phyloP scores from a whole-genome alignment of 805 yeast species.

The Ogataea trehaloabstinens region DNA sequence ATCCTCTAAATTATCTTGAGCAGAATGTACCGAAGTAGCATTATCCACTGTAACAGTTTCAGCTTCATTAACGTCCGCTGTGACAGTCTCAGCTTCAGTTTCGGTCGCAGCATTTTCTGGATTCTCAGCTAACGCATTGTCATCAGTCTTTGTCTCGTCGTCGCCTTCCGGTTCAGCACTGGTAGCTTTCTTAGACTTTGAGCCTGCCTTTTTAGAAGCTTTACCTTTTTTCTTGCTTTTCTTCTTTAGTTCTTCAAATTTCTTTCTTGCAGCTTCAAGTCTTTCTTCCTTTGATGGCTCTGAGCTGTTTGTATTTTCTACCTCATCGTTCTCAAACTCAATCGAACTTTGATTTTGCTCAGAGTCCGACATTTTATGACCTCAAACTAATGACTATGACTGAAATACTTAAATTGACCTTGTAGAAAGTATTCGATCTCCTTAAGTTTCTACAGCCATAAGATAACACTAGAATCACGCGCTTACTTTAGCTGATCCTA shows the following conservation, averaged over 20 bases:
- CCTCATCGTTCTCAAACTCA: background rate
- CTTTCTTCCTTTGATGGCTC: conserved; percentile 33
- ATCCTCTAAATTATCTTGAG: conserved; percentile 13
- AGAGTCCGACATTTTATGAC: too few species aligned
- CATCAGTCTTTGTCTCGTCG: conserved; percentile 5
- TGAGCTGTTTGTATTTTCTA: conserved; percentile 16
- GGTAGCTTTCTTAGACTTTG: conserved; percentile 8
- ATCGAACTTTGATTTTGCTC: too few species aligned
- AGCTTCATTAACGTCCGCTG: background rate
- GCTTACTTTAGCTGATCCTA: too few species aligned
- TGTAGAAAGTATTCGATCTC: too few species aligned
- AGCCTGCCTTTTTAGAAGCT: background rate
- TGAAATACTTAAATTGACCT: too few species aligned
- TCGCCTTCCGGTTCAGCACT: conserved; percentile 2
- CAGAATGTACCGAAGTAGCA: background rate
- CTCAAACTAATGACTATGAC: too few species aligned
- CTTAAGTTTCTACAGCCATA: too few species aligned
- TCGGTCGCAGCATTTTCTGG: background rate
- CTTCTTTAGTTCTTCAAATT: conserved; percentile 33
- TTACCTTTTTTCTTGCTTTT: conserved; percentile 27
- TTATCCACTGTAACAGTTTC: background rate
- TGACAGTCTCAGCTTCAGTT: background rate
- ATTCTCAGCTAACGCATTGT: too few species aligned
- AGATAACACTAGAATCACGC: too few species aligned
- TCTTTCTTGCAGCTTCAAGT: conserved; percentile 35